Evolutionary conservation across 2,329 filamentous ascomycete species (phyloP).

Genomic region (Neophaeococcomyces aloes): DNA sequence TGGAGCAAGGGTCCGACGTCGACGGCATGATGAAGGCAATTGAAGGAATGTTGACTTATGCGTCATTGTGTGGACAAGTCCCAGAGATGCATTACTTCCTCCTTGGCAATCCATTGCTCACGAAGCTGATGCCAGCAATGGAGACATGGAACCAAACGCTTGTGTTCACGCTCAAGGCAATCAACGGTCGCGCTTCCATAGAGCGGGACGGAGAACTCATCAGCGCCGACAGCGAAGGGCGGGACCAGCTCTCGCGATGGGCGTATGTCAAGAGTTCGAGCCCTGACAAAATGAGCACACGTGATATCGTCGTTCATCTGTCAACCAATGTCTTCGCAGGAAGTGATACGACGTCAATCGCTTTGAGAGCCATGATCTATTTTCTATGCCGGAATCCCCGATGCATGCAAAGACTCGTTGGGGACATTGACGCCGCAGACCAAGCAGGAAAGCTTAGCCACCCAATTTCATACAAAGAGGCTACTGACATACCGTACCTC

Average conservation of each 20-base stretch:
- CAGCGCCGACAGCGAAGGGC: slow-evolving; percentile 13
- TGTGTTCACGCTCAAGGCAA: slow-evolving; percentile 26
- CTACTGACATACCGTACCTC: slow-evolving; percentile 32
- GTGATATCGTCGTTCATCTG: slow-evolving; percentile 24
- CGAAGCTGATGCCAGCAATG: slow-evolving; percentile 26
- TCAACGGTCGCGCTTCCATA: slow-evolving; percentile 23
- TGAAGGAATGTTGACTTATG: slow-evolving; percentile 24
- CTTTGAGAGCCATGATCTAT: slow-evolving; percentile 54
- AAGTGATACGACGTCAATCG: slow-evolving; percentile 8
- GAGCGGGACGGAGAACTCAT: slow-evolving; percentile 23
- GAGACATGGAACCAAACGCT: slow-evolving; percentile 28
- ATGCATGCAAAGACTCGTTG: slow-evolving; percentile 11
- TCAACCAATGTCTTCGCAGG: slow-evolving; percentile 24
- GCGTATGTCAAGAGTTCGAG: slow-evolving; percentile 23
- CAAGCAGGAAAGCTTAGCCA: slow-evolving; percentile 10
- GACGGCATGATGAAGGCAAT: slow-evolving; percentile 27
- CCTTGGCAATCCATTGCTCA: slow-evolving; percentile 25
- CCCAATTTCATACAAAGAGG: slow-evolving; percentile 56
- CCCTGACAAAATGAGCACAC: slow-evolving; percentile 23
- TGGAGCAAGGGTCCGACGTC: slow-evolving; percentile 32
- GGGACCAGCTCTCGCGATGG: slow-evolving; percentile 26
- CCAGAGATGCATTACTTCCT: slow-evolving; percentile 23
- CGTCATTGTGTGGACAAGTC: slow-evolving; percentile 23
- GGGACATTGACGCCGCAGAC: slow-evolving; percentile 16
- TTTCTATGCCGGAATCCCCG: slow-evolving; percentile 55